Evolutionary conservation across 1,139 yeast species (phyloP), one percentile per base, ranked within the genome.

Genomic region (Wickerhamomyces sp.): DNA sequence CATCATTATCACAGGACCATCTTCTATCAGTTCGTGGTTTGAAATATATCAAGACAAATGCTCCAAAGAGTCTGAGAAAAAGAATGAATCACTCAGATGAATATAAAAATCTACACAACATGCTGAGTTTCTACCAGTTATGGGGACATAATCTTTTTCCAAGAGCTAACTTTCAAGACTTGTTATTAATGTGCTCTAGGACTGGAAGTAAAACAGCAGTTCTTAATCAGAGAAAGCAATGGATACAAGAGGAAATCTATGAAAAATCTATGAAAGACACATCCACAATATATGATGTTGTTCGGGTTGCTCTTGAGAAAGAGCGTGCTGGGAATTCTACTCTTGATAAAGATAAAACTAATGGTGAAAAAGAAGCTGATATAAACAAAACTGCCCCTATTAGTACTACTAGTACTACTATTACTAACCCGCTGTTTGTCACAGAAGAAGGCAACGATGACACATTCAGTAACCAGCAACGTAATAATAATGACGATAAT

Each of bases 141-240:
- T 87, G 96, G 96, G 89, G 90, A 21, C 95, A 87, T 58, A 75
- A 79, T 5, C 56, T 87, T 38, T 87, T 75, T 51, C 95, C 96
- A 10, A 81, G 80, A 59, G 89, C 95, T 3, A 81, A 74, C 44
- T 85, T 87, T 49, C 65, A 68, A 39, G 95, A 86, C 56, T 81
- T 77, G 43, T 44, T 60, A 10, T 48, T 54, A 26, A 45, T 64
- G 45, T 41, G 48, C 33, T 38, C 36, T 3, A 42, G 34, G 7
- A 37, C 44, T 13, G 56, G 57, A 1, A 15, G 24, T 1, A 38
- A 22, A 9, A 36, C 19, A 21, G 13, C 28, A 7, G 41, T 53
- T 0, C 45, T 32, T 31, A 5, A 8, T 1, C 8, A 40, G 19
- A 49, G 58, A 47, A 30, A 38, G 18, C 15, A 10, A 7, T 51